Evolutionary conservation across 2,329 filamentous ascomycete genomes (phyloP).

Genomic region (Xylaria sp.): DNA sequence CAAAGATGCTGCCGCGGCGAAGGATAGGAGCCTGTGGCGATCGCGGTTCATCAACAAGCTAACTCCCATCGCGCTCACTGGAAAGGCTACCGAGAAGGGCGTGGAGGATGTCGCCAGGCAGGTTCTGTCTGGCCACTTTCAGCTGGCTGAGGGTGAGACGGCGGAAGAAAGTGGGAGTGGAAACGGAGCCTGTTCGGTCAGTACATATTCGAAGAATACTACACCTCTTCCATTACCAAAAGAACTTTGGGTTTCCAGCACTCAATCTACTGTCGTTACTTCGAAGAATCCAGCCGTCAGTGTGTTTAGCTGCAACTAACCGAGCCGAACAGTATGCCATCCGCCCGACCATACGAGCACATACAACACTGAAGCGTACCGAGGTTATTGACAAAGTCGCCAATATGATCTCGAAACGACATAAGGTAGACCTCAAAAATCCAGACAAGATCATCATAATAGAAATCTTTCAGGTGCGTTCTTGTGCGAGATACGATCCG

Average conservation of each 20-base stretch:
- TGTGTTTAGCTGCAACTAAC: slow-evolving; percentile 22
- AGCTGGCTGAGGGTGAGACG: slow-evolving; percentile 50
- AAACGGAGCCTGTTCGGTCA: slow-evolving; percentile 55
- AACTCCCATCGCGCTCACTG: slow-evolving; percentile 58
- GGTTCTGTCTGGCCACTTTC: slow-evolving; percentile 73
- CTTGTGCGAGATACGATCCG: background rate
- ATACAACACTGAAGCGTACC: slow-evolving; percentile 74
- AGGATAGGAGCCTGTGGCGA: slow-evolving; percentile 57
- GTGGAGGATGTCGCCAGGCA: slow-evolving; percentile 71
- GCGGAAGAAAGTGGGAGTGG: slow-evolving; percentile 31
- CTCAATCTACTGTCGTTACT: background rate
- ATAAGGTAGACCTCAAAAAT: slow-evolving; percentile 81
- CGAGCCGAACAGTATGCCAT: slow-evolving; percentile 77
- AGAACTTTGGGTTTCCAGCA: background rate
- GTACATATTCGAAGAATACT: slow-evolving; percentile 41
- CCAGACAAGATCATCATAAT: slow-evolving; percentile 83
- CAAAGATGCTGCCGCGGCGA: slow-evolving; percentile 61
- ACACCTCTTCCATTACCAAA: background rate
- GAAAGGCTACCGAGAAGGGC: slow-evolving; percentile 76
- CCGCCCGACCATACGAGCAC: slow-evolving; percentile 79
- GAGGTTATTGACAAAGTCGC: slow-evolving; percentile 78
- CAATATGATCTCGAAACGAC: slow-evolving; percentile 69
- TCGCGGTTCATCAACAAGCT: slow-evolving; percentile 70
- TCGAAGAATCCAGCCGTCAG: background rate
- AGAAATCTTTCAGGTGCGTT: slow-evolving; percentile 79